Percentiles rank a stretch among this genome's conserved stretches.
These are phyloP conservation scores for Aspergillus fumigatus DNA, from an alignment of 2,329 filamentous ascomycete species.

Conservation along the genomic window DNA sequence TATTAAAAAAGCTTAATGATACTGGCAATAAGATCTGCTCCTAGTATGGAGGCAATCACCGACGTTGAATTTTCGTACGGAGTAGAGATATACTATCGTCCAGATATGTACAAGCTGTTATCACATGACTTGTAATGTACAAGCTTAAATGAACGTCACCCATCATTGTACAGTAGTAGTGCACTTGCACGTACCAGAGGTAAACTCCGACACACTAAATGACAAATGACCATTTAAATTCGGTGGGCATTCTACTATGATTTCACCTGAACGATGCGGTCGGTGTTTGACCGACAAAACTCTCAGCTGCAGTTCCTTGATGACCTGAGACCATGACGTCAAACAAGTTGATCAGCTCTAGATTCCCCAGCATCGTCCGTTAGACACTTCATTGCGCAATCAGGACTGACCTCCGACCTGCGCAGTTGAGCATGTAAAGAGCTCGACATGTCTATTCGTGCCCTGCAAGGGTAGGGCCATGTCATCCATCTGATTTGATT, in stretches of 20 bases:
- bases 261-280: neutral
- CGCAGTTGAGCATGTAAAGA: neutral
- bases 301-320: neutral
- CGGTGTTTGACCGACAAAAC: neutral
- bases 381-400: neutral
- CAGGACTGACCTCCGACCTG: neutral
- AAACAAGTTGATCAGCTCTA: neutral
- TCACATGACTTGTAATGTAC: neutral
- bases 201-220: neutral
- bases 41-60: neutral
- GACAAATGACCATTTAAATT: neutral
- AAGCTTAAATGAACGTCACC: neutral
- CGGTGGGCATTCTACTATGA: neutral
- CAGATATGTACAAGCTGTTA: neutral
- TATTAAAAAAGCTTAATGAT: neutral
- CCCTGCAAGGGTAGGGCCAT: neutral
- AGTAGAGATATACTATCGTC: neutral
- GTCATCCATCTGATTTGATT: neutral
- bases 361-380: neutral
- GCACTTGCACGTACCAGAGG: neutral
- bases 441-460: neutral
- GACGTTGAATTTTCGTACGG: neutral
- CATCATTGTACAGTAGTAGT: neutral
- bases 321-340: neutral
- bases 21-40: neutral